Percentiles rank a stretch among this genome's conserved stretches.
phyloP scores from a whole-genome alignment of 176 grass and related monocot species.

The Guadua angustifolia region DNA sequence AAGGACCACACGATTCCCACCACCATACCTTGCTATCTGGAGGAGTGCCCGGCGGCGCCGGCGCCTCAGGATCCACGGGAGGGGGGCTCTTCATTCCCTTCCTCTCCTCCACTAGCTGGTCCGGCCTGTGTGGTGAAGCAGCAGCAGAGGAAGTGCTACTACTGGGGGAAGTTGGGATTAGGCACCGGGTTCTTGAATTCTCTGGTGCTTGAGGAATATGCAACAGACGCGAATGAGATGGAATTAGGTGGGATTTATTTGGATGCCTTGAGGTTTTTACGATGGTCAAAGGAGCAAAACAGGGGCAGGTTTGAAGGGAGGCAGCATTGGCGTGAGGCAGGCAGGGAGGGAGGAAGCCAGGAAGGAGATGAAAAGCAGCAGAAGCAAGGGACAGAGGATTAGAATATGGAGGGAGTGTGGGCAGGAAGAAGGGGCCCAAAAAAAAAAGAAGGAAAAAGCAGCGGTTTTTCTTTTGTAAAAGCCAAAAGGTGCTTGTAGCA shows the following conservation, averaged over 20 bases:
- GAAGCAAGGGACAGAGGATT: background rate
- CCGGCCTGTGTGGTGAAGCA: background rate
- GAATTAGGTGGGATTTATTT: conserved; percentile 23
- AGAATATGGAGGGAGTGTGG: conserved; percentile 36
- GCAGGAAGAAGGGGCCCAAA: background rate
- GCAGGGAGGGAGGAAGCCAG: background rate
- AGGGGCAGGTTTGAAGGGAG: conserved; percentile 30
- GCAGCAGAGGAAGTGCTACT: conserved; percentile 9
- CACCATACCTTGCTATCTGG: conserved; percentile 46
- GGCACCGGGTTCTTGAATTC: conserved; percentile 28
- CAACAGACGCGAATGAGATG: conserved; percentile 28
- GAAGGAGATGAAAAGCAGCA: conserved; percentile 41
- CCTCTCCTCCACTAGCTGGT: background rate
- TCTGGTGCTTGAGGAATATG: conserved; percentile 9
- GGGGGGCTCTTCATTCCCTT: conserved; percentile 55
- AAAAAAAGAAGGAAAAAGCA: conserved; percentile 28
- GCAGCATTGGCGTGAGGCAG: conserved; percentile 40
- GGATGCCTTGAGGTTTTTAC: conserved; percentile 38
- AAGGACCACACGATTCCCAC: background rate
- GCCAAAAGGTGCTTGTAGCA: background rate
- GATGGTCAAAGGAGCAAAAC: conserved; percentile 51
- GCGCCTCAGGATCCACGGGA: conserved; percentile 55
- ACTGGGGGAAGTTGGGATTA: conserved; percentile 21
- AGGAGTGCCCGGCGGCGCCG: conserved; percentile 23
- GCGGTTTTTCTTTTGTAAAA: conserved; percentile 40